Conservation (phyloP, 2,329 filamentous ascomycete genomes). For the Tympanopsis confertula region DNA sequence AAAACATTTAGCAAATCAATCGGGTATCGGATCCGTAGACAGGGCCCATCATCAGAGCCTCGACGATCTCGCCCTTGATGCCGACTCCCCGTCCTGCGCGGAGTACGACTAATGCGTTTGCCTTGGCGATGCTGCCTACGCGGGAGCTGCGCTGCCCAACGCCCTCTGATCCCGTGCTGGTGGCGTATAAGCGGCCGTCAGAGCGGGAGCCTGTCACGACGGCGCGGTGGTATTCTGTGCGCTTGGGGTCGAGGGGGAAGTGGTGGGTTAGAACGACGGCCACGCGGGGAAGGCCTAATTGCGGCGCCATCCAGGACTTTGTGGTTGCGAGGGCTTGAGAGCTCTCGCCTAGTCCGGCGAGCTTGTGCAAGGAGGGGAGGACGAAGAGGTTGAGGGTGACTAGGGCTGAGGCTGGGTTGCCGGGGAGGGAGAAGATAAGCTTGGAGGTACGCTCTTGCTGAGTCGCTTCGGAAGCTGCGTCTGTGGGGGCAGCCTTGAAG, state of each 20-base stretch:
- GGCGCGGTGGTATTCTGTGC: constrained; percentile 85
- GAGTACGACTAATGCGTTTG: constrained; percentile 56
- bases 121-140: constrained; percentile 77
- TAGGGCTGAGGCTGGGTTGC: constrained; percentile 84
- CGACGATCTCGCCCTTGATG: neutral
- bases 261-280: constrained; percentile 62
- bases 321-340: neutral
- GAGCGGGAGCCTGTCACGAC: constrained; percentile 46
- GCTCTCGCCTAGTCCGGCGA: constrained; percentile 44
- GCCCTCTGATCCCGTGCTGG: constrained; percentile 55
- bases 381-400: constrained; percentile 94
- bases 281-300: constrained; percentile 60
- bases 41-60: neutral
- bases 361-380: constrained; percentile 70
- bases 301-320: constrained; percentile 23
- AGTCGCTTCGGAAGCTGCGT: constrained; percentile 14
- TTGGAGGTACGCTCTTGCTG: constrained; percentile 42
- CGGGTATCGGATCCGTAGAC: too few relatives aligned
- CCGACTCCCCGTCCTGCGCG: neutral
- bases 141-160: constrained; percentile 71
- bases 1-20: too few relatives aligned
- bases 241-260: constrained; percentile 54
- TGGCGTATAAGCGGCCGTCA: constrained; percentile 61
- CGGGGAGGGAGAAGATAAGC: constrained; percentile 79
- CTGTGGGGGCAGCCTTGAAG: constrained; percentile 32